Evolutionary conservation across 306 rosid genomes (phyloP).

Genomic region (Vigna radiata): DNA sequence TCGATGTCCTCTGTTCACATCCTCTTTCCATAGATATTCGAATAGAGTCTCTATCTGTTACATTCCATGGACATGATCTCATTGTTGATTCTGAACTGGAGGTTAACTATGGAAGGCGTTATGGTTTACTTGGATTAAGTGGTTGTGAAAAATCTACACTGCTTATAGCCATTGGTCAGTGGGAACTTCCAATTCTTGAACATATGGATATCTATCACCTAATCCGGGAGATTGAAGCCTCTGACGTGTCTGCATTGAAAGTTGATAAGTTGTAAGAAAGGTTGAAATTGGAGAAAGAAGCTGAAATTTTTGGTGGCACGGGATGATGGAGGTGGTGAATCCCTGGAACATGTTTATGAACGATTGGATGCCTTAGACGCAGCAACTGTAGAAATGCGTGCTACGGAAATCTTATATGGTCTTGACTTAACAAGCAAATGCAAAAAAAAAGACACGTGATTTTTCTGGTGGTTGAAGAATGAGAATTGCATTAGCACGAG

Average conservation of each 20-base stretch:
- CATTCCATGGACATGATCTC: constrained; percentile 95
- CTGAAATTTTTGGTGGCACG: constrained; percentile 54
- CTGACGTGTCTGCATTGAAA: constrained; percentile 91
- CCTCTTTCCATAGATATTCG: too few species aligned
- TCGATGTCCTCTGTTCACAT: too few species aligned
- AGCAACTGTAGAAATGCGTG: constrained; percentile 95
- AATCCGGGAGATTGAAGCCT: constrained; percentile 88
- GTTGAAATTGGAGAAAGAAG: constrained; percentile 83
- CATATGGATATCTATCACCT: constrained; percentile 97
- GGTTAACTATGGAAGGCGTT: constrained; percentile 98
- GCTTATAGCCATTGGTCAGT: constrained; percentile 75
- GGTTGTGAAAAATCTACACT: constrained; percentile 98
- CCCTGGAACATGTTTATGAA: constrained; percentile 87
- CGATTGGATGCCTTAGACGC: constrained; percentile 92
- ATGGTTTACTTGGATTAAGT: constrained; percentile 93
- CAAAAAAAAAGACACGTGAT: constrained; percentile 87
- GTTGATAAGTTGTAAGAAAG: constrained; percentile 94
- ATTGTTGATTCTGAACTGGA: constrained; percentile 94
- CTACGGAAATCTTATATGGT: constrained; percentile 91
- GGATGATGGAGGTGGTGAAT: constrained; percentile 98
- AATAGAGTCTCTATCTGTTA: constrained; percentile 86
- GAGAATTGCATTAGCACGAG: constrained; percentile 93
- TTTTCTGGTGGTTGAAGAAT: constrained; percentile 99
- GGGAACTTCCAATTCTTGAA: constrained; percentile 95
- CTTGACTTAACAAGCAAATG: constrained; percentile 93